Conservation (phyloP, 805 yeast genomes). For the Hanseniaspora clermontiae region DNA sequence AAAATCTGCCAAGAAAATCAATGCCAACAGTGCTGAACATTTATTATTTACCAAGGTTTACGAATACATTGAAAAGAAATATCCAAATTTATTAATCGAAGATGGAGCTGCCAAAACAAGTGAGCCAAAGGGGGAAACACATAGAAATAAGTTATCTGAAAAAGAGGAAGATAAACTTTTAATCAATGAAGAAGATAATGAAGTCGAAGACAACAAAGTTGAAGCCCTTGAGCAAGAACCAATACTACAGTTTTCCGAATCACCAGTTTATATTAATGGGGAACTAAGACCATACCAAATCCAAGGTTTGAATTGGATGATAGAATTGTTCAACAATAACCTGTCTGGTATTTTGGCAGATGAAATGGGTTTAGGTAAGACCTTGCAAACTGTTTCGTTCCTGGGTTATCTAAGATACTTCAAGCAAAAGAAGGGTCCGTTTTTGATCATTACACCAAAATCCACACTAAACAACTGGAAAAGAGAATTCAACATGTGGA, state of each 20-base stretch:
- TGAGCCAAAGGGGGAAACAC: constrained; percentile 16
- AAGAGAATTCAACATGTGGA: constrained; percentile 65
- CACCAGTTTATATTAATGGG: constrained; percentile 65
- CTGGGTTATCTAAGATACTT: constrained; percentile 58
- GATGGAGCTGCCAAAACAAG: constrained; percentile 20
- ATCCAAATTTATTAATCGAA: constrained; percentile 20
- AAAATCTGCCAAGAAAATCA: constrained; percentile 34
- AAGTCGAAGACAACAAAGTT: constrained; percentile 16
- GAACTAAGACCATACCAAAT: constrained; percentile 59
- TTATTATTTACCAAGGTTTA: constrained; percentile 32
- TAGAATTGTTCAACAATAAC: constrained; percentile 52
- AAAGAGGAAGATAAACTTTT: constrained; percentile 69
- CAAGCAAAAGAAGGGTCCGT: constrained; percentile 54
- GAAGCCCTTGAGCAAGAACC: constrained; percentile 18
- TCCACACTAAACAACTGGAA: constrained; percentile 73
- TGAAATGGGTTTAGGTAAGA: constrained; percentile 79
- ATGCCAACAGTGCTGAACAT: neutral
- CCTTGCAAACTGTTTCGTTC: constrained; percentile 66
- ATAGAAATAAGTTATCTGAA: constrained; percentile 40
- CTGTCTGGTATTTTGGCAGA: constrained; percentile 70
- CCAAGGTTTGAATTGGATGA: constrained; percentile 71
- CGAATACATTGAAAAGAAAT: constrained; percentile 1
- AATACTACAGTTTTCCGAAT: constrained; percentile 46
- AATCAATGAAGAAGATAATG: constrained; percentile 43
- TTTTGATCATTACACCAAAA: constrained; percentile 64